These are phyloP conservation scores for Cylindrodendrum hubeiense DNA, from an alignment of 2,329 filamentous ascomycete genomes.

Conservation along the genomic window DNA sequence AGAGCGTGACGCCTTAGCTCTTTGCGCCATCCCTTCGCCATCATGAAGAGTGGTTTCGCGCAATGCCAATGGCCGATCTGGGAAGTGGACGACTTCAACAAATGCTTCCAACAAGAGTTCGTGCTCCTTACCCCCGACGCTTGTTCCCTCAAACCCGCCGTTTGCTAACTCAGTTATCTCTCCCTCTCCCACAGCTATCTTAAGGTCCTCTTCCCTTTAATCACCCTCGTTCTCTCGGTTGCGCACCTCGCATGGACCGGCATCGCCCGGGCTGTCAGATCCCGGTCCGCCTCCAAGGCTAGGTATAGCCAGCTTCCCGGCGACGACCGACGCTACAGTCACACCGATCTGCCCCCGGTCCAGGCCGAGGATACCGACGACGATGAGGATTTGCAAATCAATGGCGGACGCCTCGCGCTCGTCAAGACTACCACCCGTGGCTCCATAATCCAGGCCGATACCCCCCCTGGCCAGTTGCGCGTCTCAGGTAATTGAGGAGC, in stretches of 20 bases:
- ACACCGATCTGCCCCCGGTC: constrained; percentile 66
- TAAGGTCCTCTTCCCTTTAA: constrained; percentile 82
- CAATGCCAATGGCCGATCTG: constrained; percentile 70
- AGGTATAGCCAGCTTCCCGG: constrained; percentile 68
- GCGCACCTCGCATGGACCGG: constrained; percentile 72
- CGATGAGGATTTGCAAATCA: constrained; percentile 67
- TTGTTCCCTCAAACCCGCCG: not conserved
- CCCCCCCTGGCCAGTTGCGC: constrained; percentile 79
- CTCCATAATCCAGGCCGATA: constrained; percentile 79
- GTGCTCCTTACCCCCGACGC: constrained; percentile 48
- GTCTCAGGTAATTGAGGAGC: constrained; percentile 79
- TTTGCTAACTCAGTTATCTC: constrained; percentile 28
- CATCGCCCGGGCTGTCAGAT: constrained; percentile 63
- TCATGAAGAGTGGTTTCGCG: constrained; percentile 62
- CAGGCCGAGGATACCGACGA: constrained; percentile 69
- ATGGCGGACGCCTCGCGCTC: constrained; percentile 68
- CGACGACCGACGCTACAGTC: constrained; percentile 55
- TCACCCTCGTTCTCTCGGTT: constrained; percentile 78
- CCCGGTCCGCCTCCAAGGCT: constrained; percentile 61
- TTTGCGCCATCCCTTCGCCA: constrained; percentile 34
- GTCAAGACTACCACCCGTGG: constrained; percentile 72
- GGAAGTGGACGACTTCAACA: constrained; percentile 73
- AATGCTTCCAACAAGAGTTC: constrained; percentile 76
- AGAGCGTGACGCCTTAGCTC: constrained; percentile 32
- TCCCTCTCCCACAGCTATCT: constrained; percentile 48